Evolutionary conservation across 2,329 filamentous ascomycete genomes (phyloP).

Genomic region (Magnaporthiopsis poae): DNA sequence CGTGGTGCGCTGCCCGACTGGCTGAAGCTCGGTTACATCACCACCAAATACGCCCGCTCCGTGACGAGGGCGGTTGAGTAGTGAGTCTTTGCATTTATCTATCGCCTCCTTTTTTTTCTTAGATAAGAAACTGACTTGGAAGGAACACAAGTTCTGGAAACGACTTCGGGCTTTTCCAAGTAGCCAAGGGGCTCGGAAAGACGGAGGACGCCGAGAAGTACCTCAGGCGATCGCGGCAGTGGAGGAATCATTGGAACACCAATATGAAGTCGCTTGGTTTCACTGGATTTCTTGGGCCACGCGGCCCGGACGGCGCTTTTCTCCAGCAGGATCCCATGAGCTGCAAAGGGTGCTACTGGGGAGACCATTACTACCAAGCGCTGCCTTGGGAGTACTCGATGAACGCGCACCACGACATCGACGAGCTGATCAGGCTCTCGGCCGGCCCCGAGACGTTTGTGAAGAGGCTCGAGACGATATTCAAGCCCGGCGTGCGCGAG

Average conservation of each 20-base stretch:
- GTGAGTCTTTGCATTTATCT: slow-evolving; percentile 18
- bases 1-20: slow-evolving; percentile 61
- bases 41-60: slow-evolving; percentile 48
- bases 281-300: slow-evolving; percentile 56
- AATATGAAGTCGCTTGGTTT: slow-evolving; percentile 48
- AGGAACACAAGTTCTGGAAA: slow-evolving; percentile 29
- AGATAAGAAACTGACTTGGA: not conserved
- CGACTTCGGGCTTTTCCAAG: slow-evolving; percentile 55
- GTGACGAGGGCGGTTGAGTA: slow-evolving; percentile 60
- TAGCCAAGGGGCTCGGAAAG: slow-evolving; percentile 47
- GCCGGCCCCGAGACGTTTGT: slow-evolving; percentile 49
- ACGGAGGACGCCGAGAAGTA: slow-evolving; percentile 45
- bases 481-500: slow-evolving; percentile 36
- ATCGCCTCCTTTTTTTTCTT: not conserved
- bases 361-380: slow-evolving; percentile 45
- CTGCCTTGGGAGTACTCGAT: slow-evolving; percentile 58
- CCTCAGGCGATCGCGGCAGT: slow-evolving; percentile 53
- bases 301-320: slow-evolving; percentile 37
- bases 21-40: slow-evolving; percentile 55
- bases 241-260: slow-evolving; percentile 63
- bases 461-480: slow-evolving; percentile 50
- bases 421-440: slow-evolving; percentile 39
- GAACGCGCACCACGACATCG: slow-evolving; percentile 58
- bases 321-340: slow-evolving; percentile 44
- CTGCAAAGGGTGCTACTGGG: slow-evolving; percentile 59